Conservation (phyloP, 495 filamentous ascomycete genomes). For the Penicillium nucicola region DNA sequence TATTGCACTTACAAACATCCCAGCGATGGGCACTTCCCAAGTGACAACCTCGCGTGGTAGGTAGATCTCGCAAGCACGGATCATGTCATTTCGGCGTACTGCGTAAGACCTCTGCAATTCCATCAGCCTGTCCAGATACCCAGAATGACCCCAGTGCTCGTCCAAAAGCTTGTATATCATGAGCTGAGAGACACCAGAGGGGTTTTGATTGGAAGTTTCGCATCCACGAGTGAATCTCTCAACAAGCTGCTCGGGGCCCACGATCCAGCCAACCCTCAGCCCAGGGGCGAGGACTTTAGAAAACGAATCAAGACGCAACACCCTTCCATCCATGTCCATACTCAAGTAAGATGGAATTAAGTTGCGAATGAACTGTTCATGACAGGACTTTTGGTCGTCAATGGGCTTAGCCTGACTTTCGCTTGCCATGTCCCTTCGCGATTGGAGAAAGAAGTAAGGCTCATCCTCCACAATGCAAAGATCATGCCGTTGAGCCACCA, state of each 20-base stretch:
- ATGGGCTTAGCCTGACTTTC: too few species aligned
- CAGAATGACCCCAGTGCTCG: slow-evolving; percentile 78
- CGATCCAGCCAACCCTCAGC: slow-evolving; percentile 52
- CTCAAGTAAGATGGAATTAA: slow-evolving; percentile 49
- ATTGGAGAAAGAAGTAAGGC: slow-evolving; percentile 51
- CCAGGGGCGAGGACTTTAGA: slow-evolving; percentile 55
- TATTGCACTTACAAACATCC: slow-evolving; percentile 74
- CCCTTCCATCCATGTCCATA: slow-evolving; percentile 52
- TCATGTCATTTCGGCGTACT: slow-evolving; percentile 2
- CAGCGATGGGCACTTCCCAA: slow-evolving; percentile 70
- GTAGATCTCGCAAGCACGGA: slow-evolving; percentile 65
- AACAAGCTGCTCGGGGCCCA: slow-evolving; percentile 62
- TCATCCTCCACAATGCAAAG: slow-evolving; percentile 78
- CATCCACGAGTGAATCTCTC: slow-evolving; percentile 64
- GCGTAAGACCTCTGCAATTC: slow-evolving; percentile 70
- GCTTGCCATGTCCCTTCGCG: too few species aligned
- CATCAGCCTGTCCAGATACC: slow-evolving; percentile 76
- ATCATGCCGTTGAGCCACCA: slow-evolving; percentile 65
- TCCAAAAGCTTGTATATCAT: slow-evolving; percentile 77
- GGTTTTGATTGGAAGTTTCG: slow-evolving; percentile 71
- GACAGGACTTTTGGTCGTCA: too few species aligned
- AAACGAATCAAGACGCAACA: slow-evolving; percentile 57
- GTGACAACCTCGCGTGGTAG: slow-evolving; percentile 66
- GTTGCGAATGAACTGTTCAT: too few species aligned
- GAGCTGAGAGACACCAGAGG: slow-evolving; percentile 69